phyloP scores from a whole-genome alignment of 345 rosid genomes.

The Eucalyptus curtisii region DNA sequence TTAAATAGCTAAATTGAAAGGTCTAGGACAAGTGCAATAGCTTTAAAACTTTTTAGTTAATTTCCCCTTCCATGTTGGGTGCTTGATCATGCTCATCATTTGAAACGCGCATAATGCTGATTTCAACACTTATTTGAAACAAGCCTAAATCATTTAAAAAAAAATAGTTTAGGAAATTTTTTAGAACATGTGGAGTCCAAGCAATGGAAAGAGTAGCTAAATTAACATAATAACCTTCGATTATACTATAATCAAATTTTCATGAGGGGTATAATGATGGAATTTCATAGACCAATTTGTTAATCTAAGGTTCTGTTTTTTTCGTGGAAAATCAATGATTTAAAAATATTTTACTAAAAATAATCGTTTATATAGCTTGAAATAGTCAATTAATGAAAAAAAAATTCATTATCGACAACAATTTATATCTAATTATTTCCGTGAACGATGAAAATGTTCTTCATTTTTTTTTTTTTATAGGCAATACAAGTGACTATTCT shows the following conservation, averaged over 20 bases:
- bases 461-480: too few relatives aligned
- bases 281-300: neutral
- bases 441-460: too few relatives aligned
- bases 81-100: neutral
- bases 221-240: neutral
- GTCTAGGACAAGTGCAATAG: neutral
- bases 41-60: too few relatives aligned
- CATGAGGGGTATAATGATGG: neutral
- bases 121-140: neutral
- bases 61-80: too few relatives aligned
- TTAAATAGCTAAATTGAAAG: neutral
- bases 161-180: neutral
- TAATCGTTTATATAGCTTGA: neutral
- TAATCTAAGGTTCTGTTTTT: fast-evolving
- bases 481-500: neutral
- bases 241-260: neutral
- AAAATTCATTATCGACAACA: fast-evolving
- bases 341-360: neutral
- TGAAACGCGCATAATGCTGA: neutral
- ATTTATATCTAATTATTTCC: too few relatives aligned
- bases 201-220: neutral
- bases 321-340: too few relatives aligned
- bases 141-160: neutral
- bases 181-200: neutral
- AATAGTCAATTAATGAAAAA: too few relatives aligned